These are phyloP conservation scores for Globisporangium splendens DNA, from an alignment of 352 stramenopile genomes.

Conservation along the genomic window DNA sequence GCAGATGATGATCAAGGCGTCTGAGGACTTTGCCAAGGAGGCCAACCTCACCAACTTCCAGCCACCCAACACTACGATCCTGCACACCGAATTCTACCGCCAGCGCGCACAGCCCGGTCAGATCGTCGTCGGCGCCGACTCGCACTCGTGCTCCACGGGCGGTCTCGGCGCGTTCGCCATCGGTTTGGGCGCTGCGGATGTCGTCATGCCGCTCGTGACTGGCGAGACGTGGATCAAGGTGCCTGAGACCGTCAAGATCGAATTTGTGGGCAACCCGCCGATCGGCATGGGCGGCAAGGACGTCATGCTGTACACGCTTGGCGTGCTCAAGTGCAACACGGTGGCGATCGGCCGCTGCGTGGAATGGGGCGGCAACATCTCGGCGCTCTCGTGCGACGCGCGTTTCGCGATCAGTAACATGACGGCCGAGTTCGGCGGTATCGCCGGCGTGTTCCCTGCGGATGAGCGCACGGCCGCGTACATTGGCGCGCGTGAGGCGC, in stretches of 20 bases:
- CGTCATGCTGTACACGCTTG: conserved; percentile 84
- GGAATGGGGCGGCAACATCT: conserved; percentile 81
- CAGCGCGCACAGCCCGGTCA: conserved; percentile 79
- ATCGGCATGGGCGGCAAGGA: conserved; percentile 83
- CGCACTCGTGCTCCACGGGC: conserved; percentile 73
- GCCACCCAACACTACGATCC: conserved; percentile 81
- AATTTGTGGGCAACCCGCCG: conserved; percentile 66
- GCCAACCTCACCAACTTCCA: conserved; percentile 80
- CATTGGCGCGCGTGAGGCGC: conserved; percentile 63
- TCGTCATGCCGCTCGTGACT: conserved; percentile 83
- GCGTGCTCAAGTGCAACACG: conserved; percentile 85
- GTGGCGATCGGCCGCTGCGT: conserved; percentile 76
- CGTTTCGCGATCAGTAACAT: conserved; percentile 87
- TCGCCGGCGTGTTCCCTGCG: conserved; percentile 78
- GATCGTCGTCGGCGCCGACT: conserved; percentile 82
- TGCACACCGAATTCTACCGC: conserved; percentile 87
- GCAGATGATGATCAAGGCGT: conserved; percentile 88
- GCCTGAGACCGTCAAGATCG: conserved; percentile 81
- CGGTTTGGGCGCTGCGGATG: conserved; percentile 68
- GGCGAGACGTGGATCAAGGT: conserved; percentile 88
- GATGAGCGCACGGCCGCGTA: conserved; percentile 77
- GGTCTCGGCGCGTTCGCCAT: conserved; percentile 79
- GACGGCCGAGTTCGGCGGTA: conserved; percentile 82
- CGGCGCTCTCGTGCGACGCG: conserved; percentile 69
- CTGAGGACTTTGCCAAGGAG: conserved; percentile 77